phyloP scores from a whole-genome alignment of 306 rosid species.

The Luffa acutangula region DNA sequence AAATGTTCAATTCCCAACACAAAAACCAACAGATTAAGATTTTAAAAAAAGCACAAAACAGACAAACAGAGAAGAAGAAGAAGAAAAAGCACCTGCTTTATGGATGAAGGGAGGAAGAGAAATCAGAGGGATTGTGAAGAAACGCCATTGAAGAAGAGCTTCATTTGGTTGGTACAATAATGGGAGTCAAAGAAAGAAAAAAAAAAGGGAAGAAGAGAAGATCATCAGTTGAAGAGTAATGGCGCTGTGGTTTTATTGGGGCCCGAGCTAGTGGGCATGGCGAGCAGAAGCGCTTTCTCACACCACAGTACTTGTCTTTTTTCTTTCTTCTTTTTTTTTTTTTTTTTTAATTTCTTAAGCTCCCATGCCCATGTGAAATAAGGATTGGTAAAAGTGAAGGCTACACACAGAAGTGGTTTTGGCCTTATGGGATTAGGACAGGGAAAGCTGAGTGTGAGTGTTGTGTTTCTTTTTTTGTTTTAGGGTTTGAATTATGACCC shows the following conservation, averaged over 20 bases:
- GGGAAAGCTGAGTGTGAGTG: neutral
- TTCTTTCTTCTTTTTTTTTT: neutral
- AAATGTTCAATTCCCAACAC: neutral
- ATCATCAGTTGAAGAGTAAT: neutral
- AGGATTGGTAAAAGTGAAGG: slow-evolving; percentile 2
- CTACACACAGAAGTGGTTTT: neutral
- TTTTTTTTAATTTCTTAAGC: neutral
- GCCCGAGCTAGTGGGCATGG: neutral
- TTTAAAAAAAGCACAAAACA: too few relatives aligned
- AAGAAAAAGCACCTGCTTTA: neutral
- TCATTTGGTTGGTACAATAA: neutral
- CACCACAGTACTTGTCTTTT: neutral
- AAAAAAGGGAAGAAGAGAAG: neutral
- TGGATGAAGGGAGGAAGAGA: neutral
- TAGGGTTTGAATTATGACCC: too few relatives aligned
- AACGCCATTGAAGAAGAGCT: neutral
- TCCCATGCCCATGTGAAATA: neutral
- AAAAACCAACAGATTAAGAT: neutral
- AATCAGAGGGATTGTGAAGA: neutral
- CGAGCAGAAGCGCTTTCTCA: neutral
- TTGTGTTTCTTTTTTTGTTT: neutral
- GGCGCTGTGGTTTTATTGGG: slow-evolving; percentile 3
- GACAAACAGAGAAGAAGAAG: neutral
- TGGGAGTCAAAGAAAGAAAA: neutral
- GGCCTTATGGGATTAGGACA: neutral